Conservation (phyloP, 441 rosid species). For the Pelargonium cotyledonis region DNA sequence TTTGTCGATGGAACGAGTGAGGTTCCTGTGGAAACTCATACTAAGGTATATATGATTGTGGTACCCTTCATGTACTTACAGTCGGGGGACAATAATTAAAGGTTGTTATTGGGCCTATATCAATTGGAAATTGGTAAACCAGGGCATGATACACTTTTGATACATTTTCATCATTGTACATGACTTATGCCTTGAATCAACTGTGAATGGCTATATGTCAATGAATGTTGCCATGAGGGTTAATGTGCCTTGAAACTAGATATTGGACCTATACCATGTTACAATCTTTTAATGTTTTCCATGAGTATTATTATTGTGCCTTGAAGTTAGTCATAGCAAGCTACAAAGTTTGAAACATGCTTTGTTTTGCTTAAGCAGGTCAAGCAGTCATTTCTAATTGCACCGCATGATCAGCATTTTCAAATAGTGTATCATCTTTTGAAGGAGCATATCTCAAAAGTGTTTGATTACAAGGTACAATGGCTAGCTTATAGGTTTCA, state of each 20-base stretch:
- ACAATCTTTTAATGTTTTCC: neutral
- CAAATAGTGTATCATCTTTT: slow-evolving; percentile 58
- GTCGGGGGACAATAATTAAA: neutral
- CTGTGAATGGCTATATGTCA: neutral
- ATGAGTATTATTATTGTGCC: neutral
- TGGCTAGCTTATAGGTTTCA: slow-evolving; percentile 14
- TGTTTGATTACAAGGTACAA: slow-evolving; percentile 73
- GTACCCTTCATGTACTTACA: neutral
- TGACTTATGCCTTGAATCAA: neutral
- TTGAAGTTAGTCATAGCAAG: neutral
- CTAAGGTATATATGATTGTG: slow-evolving; percentile 40
- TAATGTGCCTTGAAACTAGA: neutral
- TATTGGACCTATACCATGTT: no score
- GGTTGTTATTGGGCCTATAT: neutral
- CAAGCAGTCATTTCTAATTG: slow-evolving; percentile 61
- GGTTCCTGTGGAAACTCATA: slow-evolving; percentile 74
- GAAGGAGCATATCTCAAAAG: slow-evolving; percentile 52
- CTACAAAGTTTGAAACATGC: slow-evolving; percentile 8
- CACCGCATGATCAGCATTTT: slow-evolving; percentile 73
- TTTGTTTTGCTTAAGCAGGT: slow-evolving; percentile 41
- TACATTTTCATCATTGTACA: neutral
- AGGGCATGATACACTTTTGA: neutral
- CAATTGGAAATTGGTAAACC: neutral
- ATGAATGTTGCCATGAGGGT: neutral
- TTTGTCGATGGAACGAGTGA: slow-evolving; percentile 70